A percentile compares a stretch with the other conserved stretches of the same genome.
Evolutionary conservation across 1,284 basidiomycete species (phyloP).

Genomic region (Gymnopus androsaceus): DNA sequence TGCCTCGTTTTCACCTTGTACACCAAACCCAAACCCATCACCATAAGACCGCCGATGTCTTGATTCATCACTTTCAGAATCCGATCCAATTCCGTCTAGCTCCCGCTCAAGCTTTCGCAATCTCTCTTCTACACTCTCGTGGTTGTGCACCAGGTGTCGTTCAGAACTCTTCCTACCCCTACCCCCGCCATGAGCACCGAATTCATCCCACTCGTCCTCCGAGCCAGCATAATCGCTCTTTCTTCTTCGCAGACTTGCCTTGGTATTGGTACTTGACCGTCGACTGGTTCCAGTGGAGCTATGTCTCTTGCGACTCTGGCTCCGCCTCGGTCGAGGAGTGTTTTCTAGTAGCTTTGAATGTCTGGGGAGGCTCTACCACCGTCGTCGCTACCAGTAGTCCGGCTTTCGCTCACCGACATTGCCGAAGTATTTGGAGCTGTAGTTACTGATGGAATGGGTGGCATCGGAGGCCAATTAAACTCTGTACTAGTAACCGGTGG

Average conservation of each 20-base stretch:
- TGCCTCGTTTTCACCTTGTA: constrained; percentile 36
- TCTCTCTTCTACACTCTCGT: constrained; percentile 24
- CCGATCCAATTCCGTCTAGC: constrained; percentile 32
- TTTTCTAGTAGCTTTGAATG: constrained; percentile 3
- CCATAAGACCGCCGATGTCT: background rate
- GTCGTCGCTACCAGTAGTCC: background rate
- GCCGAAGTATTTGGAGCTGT: background rate
- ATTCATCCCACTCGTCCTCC: constrained; percentile 20
- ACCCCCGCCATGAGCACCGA: background rate
- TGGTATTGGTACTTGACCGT: background rate
- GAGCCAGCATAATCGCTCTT: constrained; percentile 1
- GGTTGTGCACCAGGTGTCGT: constrained; percentile 19
- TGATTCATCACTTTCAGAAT: background rate
- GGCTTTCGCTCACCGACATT: background rate
- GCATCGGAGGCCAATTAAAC: background rate
- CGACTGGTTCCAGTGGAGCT: constrained; percentile 3
- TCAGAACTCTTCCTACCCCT: constrained; percentile 11
- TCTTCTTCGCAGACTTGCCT: background rate
- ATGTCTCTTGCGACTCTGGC: background rate
- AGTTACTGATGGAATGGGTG: background rate
- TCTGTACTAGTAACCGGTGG: background rate
- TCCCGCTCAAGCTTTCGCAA: constrained; percentile 30
- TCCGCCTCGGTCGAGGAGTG: constrained; percentile 9
- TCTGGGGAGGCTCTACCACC: constrained; percentile 3
- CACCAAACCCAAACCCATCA: constrained; percentile 7